Evolutionary conservation across 805 yeast species (phyloP).

Genomic region (Ogataea kodamae): DNA sequence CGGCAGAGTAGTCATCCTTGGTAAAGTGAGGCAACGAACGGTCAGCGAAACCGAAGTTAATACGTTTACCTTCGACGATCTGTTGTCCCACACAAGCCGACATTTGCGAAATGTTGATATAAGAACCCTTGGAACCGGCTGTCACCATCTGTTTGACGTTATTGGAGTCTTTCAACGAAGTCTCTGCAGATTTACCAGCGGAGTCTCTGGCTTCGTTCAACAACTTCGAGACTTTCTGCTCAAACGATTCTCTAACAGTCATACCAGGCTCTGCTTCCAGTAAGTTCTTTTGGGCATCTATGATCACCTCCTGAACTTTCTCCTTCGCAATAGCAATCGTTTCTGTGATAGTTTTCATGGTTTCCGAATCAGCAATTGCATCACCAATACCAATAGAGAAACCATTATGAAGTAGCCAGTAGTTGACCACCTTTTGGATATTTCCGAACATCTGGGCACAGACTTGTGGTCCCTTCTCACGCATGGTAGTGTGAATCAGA

Average conservation of each 20-base stretch:
- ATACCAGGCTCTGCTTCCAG: slow-evolving; percentile 98
- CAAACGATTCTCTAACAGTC: slow-evolving; percentile 98
- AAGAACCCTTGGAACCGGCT: slow-evolving; percentile 99
- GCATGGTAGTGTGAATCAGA: slow-evolving; percentile 91
- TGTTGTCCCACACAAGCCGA: slow-evolving; percentile 99
- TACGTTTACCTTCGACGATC: slow-evolving; percentile 99
- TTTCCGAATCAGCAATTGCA: slow-evolving; percentile 95
- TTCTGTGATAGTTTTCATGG: slow-evolving; percentile 90
- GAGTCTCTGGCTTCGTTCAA: slow-evolving; percentile 98
- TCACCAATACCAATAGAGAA: slow-evolving; percentile 99
- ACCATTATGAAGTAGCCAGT: slow-evolving; percentile 94
- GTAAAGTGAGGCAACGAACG: slow-evolving; percentile 97
- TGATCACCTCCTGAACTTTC: slow-evolving; percentile 90
- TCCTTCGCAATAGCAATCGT: slow-evolving; percentile 91
- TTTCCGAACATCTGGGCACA: slow-evolving; percentile 91
- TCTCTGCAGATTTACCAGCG: slow-evolving; percentile 98
- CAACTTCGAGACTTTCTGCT: slow-evolving; percentile 92
- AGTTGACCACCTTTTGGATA: slow-evolving; percentile 92
- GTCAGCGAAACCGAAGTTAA: slow-evolving; percentile 94
- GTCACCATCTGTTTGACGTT: slow-evolving; percentile 99
- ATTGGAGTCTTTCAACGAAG: slow-evolving; percentile 87
- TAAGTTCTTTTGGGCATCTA: slow-evolving; percentile 85
- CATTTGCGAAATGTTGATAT: slow-evolving; percentile 98
- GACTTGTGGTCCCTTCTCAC: slow-evolving; percentile 91
- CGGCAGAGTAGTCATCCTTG: slow-evolving; percentile 97